Percentiles rank a stretch among this genome's conserved stretches.
Conservation (phyloP, 2,329 filamentous ascomycete genomes). For the Talaromyces pinophilus region DNA sequence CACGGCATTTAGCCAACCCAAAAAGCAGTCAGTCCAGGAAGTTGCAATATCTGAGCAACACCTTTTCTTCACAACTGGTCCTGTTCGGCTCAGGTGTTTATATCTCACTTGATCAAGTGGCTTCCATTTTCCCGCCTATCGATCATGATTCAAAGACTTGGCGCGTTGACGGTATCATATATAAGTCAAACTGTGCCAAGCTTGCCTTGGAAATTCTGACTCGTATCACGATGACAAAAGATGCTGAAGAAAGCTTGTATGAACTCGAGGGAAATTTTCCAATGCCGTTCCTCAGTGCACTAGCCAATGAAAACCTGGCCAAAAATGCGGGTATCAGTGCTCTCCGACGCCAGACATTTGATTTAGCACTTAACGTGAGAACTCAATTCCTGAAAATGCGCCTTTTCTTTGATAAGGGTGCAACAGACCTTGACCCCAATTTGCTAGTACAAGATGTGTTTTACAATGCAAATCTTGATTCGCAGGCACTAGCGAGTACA, state of each 20-base stretch:
- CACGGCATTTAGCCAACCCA: slow-evolving; percentile 35
- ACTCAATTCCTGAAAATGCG: slow-evolving; percentile 56
- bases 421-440: slow-evolving; percentile 42
- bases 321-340: slow-evolving; percentile 40
- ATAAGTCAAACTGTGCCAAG: slow-evolving; percentile 47
- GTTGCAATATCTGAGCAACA: slow-evolving; percentile 29
- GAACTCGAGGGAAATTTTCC: slow-evolving; percentile 40
- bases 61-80: slow-evolving; percentile 31
- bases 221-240: slow-evolving; percentile 28
- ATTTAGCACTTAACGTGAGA: slow-evolving; percentile 55
- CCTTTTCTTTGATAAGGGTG: slow-evolving; percentile 37
- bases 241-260: slow-evolving; percentile 29
- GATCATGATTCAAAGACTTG: slow-evolving; percentile 29
- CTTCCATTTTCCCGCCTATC: slow-evolving; percentile 33
- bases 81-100: slow-evolving; percentile 37
- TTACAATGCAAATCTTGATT: slow-evolving; percentile 30
- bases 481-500: slow-evolving; percentile 24
- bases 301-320: slow-evolving; percentile 27
- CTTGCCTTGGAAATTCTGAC: slow-evolving; percentile 46
- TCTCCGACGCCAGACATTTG: slow-evolving; percentile 47
- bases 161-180: slow-evolving; percentile 42
- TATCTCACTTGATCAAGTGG: slow-evolving; percentile 38
- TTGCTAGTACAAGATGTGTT: slow-evolving; percentile 47
- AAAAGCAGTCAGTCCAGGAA: slow-evolving; percentile 33
- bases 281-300: slow-evolving; percentile 36